Conservation (phyloP, 2,329 filamentous ascomycete species). For the Neonectria neomacrospora region DNA sequence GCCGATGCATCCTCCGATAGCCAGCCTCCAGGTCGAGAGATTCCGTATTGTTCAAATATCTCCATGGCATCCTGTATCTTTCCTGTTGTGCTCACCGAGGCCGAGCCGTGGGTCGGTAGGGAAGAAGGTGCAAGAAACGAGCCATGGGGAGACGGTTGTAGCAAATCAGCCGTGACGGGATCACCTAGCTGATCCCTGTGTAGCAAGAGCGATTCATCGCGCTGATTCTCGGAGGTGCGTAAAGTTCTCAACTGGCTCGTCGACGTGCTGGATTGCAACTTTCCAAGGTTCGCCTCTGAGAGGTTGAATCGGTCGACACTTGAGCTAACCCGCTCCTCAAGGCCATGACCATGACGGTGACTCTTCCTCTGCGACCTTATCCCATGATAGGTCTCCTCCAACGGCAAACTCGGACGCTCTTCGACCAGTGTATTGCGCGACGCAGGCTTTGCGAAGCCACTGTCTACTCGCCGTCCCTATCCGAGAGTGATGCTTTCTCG, state of each 20-base stretch:
- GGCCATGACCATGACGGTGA: slow-evolving; percentile 5
- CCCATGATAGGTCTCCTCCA: slow-evolving; percentile 38
- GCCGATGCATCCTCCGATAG: slow-evolving; percentile 53
- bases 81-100: slow-evolving; percentile 48
- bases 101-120: slow-evolving; percentile 35
- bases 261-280: slow-evolving; percentile 27
- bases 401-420: slow-evolving; percentile 28
- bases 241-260: slow-evolving; percentile 17
- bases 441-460: slow-evolving; percentile 40
- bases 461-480: slow-evolving; percentile 43
- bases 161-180: slow-evolving; percentile 11
- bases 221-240: neutral
- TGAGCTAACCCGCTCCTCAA: neutral
- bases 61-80: slow-evolving; percentile 57
- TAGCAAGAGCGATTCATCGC: slow-evolving; percentile 4
- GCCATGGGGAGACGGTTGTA: slow-evolving; percentile 8
- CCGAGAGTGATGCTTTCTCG: slow-evolving; percentile 44
- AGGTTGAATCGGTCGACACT: slow-evolving; percentile 8
- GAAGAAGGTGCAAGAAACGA: slow-evolving; percentile 4
- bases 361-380: slow-evolving; percentile 29
- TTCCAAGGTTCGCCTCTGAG: slow-evolving; percentile 5
- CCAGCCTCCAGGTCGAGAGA: slow-evolving; percentile 59
- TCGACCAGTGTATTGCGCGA: slow-evolving; percentile 41
- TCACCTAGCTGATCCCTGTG: slow-evolving; percentile 3
- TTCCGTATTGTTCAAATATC: slow-evolving; percentile 59